Conservation (phyloP, 768 basidiomycete genomes). For the Clathrus columnatus region DNA sequence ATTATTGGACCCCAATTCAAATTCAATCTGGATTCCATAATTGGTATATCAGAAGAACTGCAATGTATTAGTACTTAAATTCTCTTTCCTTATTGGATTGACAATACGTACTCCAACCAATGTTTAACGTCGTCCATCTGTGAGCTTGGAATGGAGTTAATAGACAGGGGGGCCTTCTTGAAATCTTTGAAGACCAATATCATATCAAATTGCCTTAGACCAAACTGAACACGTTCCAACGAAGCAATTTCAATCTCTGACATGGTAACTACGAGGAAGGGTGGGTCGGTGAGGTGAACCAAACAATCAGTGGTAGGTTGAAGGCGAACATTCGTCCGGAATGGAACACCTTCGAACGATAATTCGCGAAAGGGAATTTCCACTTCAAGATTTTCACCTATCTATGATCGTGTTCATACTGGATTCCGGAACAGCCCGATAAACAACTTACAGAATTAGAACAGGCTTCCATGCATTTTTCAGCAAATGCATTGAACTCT, state of each 20-base stretch:
- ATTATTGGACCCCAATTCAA: constrained; percentile 97
- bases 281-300: constrained; percentile 89
- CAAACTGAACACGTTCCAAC: constrained; percentile 93
- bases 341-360: constrained; percentile 94
- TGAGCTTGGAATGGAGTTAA: constrained; percentile 87
- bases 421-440: not conserved
- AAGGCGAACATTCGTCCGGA: constrained; percentile 87
- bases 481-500: constrained; percentile 89
- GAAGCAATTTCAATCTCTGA: constrained; percentile 95
- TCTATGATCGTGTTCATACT: constrained; percentile 26
- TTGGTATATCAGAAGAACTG: constrained; percentile 93
- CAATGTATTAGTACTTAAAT: constrained; percentile 7
- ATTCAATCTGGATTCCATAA: constrained; percentile 94
- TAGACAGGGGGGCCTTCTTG: constrained; percentile 82
- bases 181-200: constrained; percentile 98
- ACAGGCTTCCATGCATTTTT: constrained; percentile 82
- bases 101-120: constrained; percentile 82
- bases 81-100: not conserved
- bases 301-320: constrained; percentile 97
- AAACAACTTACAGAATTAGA: constrained; percentile 55
- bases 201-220: constrained; percentile 93
- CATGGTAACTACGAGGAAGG: constrained; percentile 92
- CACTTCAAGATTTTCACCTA: constrained; percentile 80
- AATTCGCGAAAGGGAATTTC: constrained; percentile 97
- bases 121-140: constrained; percentile 97